These are phyloP conservation scores for Candida pseudofarinosa DNA, from an alignment of 805 yeast species.

Conservation along the genomic window DNA sequence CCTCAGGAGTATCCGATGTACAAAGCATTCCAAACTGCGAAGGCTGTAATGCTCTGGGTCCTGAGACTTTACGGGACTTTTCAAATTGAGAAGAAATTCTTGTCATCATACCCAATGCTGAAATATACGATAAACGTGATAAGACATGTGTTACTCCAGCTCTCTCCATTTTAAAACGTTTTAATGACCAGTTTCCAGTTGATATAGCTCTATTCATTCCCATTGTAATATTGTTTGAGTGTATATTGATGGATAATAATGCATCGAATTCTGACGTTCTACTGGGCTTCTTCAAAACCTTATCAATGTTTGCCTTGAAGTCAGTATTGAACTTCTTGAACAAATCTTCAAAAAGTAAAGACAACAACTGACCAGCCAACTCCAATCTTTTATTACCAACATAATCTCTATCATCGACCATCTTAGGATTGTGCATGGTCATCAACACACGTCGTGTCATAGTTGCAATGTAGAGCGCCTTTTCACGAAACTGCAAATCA, in stretches of 20 bases:
- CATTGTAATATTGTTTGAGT: slow-evolving; percentile 87
- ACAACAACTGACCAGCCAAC: slow-evolving; percentile 95
- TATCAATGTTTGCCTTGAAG: slow-evolving; percentile 91
- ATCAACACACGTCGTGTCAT: slow-evolving; percentile 95
- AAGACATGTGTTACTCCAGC: slow-evolving; percentile 98
- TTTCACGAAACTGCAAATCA: slow-evolving; percentile 84
- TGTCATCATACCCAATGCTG: slow-evolving; percentile 99
- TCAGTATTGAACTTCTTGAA: slow-evolving; percentile 95
- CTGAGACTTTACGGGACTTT: slow-evolving; percentile 95
- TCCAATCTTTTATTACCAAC: slow-evolving; percentile 97
- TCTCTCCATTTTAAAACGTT: slow-evolving; percentile 98
- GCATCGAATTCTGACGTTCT: slow-evolving; percentile 96
- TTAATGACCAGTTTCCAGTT: slow-evolving; percentile 98
- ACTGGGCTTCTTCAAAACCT: slow-evolving; percentile 88
- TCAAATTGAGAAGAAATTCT: slow-evolving; percentile 98
- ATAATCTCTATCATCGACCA: slow-evolving; percentile 98
- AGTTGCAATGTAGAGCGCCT: slow-evolving; percentile 89
- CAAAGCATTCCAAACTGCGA: slow-evolving; percentile 99
- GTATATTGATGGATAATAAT: slow-evolving; percentile 79
- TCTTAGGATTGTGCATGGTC: slow-evolving; percentile 90
- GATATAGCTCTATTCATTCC: slow-evolving; percentile 96
- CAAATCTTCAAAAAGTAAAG: slow-evolving; percentile 90
- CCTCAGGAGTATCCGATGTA: slow-evolving; percentile 98
- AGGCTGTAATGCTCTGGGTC: slow-evolving; percentile 98
- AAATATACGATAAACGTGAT: slow-evolving; percentile 84